phyloP scores from a whole-genome alignment of 2,329 filamentous ascomycete genomes.

The Cladophialophora exuberans region DNA sequence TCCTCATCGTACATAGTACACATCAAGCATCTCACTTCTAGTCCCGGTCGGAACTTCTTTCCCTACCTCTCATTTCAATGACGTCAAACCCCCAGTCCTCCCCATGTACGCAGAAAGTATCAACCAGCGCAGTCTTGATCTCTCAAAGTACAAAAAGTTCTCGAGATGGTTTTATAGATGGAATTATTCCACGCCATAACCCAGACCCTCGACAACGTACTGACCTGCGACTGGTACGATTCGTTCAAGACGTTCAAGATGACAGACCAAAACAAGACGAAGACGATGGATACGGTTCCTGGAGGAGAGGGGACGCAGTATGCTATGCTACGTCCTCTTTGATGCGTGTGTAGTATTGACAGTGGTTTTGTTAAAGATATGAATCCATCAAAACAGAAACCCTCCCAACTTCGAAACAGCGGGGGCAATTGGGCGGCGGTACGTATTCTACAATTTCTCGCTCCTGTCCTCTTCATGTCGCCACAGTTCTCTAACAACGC shows the following conservation, averaged over 20 bases:
- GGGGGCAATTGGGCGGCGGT: slow-evolving; percentile 62
- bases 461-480: neutral
- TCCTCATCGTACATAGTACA: no score
- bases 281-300: slow-evolving; percentile 61
- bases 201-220: slow-evolving; percentile 29
- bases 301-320: slow-evolving; percentile 65
- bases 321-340: slow-evolving; percentile 24
- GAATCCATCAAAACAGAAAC: slow-evolving; percentile 59
- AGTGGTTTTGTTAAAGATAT: slow-evolving; percentile 53
- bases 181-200: slow-evolving; percentile 32
- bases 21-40: no score
- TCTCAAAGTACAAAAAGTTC: no score
- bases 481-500: slow-evolving; percentile 15
- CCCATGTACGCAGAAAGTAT: no score
- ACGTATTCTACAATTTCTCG: slow-evolving; percentile 24
- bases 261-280: slow-evolving; percentile 29
- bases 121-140: neutral
- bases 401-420: slow-evolving; percentile 55
- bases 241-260: slow-evolving; percentile 27
- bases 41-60: no score
- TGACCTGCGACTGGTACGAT: slow-evolving; percentile 33
- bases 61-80: neutral
- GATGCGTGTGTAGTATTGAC: neutral
- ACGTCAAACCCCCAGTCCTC: neutral
- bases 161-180: slow-evolving; percentile 24